Evolutionary conservation across 2,329 filamentous ascomycete genomes (phyloP), one percentile per base, ranked within the genome.

Genomic region (Rutstroemia sp.): DNA sequence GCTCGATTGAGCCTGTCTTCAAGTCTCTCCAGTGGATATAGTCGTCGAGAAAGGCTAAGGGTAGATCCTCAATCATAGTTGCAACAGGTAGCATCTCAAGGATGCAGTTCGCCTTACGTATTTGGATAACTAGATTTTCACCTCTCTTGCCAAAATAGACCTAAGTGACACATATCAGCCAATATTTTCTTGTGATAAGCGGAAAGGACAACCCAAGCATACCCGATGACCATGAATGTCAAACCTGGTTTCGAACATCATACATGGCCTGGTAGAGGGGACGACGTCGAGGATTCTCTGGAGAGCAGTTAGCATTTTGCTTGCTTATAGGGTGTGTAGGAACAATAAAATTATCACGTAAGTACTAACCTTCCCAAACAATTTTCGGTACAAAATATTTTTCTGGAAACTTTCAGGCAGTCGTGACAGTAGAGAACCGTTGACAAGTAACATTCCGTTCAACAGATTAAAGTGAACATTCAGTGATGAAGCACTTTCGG

Each of bases 191-290:
- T 7, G 25, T 7, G 38, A 49, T 57, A 36, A 58, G 19, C 23
- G 10, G 9, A 39, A 39, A 17, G 5, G 38, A 14, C 12, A 17
- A 19, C 3, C n/a, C 4, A 4, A 9, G 30, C 48, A 23, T 58
- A 70, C 66, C 57, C 65, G 59, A 51, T 68, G 60, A 5, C 63
- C 68, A 30, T 57, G 54, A 48, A 70, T 60, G 4, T 54, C 34
- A 27, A 61, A 61, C 12, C 62, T 61, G 3, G 69, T 68, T 57
- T 68, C 61, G 59, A 71, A 73, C n/a, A 60, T 53, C 72, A 75
- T 73, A 4, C 67, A 71, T 7, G 16, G 25, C 60, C 70, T 64
- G 34, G 63, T 63, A 2, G 71, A 71, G 19, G 71, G 67, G 17
- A 71, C 57, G 4, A 59, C 51, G 27, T 50, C 42, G 36, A 59